phyloP scores from a whole-genome alignment of 2,329 filamentous ascomycete species.

The Colletotrichum orbiculare region DNA sequence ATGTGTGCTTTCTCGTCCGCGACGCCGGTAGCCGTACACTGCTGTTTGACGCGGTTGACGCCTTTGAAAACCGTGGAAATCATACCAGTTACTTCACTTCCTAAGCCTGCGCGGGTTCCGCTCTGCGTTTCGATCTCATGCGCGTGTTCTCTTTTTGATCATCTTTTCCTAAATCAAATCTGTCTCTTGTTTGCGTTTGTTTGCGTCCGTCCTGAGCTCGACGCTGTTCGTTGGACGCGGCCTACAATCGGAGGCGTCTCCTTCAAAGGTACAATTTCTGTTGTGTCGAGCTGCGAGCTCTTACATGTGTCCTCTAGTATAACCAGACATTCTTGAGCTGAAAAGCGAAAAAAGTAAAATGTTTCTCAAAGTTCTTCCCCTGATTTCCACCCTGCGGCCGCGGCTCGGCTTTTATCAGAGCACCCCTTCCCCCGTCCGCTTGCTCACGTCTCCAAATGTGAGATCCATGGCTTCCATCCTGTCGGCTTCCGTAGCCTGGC shows the following conservation, averaged over 20 bases:
- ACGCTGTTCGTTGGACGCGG: constrained; percentile 18
- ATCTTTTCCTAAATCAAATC: background rate
- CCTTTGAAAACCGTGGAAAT: no score
- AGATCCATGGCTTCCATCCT: constrained; percentile 26
- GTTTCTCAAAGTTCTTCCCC: constrained; percentile 3
- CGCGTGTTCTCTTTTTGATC: constrained; percentile 48
- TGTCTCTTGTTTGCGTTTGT: background rate
- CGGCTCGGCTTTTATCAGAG: constrained; percentile 31
- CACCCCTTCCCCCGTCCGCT: background rate
- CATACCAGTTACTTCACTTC: background rate
- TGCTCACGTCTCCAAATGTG: constrained; percentile 17
- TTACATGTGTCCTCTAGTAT: constrained; percentile 21
- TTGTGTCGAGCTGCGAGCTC: constrained; percentile 21
- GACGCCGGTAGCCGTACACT: no score
- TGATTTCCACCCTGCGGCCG: background rate
- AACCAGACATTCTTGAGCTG: background rate
- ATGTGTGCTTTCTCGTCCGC: no score
- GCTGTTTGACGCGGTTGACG: no score
- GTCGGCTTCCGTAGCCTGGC: constrained; percentile 12
- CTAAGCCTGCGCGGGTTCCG: background rate
- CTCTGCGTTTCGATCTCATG: no score
- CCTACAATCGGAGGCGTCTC: constrained; percentile 3
- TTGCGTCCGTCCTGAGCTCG: constrained; percentile 8
- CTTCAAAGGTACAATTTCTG: constrained; percentile 26
- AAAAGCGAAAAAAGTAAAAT: constrained; percentile 2